Percentiles rank a stretch among this genome's conserved stretches.
Evolutionary conservation across 768 basidiomycete species (phyloP).

Genomic region (Suillus variegatus): DNA sequence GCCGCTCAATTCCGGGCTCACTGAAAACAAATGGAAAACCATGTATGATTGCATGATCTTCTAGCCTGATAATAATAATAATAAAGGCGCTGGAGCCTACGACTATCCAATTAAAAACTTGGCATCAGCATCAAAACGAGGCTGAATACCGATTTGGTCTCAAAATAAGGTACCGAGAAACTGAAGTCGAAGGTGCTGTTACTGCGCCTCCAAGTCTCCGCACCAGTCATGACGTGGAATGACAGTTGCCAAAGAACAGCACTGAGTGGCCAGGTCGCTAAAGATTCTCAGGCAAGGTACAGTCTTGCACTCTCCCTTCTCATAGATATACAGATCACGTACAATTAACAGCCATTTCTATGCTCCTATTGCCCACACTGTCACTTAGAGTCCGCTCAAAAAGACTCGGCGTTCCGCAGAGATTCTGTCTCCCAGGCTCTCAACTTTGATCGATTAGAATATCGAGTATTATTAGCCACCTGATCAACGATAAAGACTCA

Average conservation of each 20-base stretch:
- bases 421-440: conserved; percentile 28
- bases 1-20: conserved; percentile 5
- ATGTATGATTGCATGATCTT: conserved; percentile 7
- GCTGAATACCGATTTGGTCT: conserved; percentile 18
- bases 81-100: conserved; percentile 9
- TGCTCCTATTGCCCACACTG: conserved; percentile 14
- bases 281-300: conserved; percentile 28
- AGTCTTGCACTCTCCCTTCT: conserved; percentile 14
- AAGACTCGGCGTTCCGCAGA: conserved; percentile 14
- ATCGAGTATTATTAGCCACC: conserved; percentile 13
- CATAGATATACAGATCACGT: conserved; percentile 28
- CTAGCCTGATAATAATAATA: conserved; percentile 10
- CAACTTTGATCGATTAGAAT: conserved; percentile 15
- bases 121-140: conserved; percentile 21
- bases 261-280: background rate
- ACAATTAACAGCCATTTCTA: conserved; percentile 15
- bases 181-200: conserved; percentile 18
- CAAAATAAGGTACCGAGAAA: conserved; percentile 19
- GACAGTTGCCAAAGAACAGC: conserved; percentile 13
- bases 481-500: conserved; percentile 22
- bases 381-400: conserved; percentile 11
- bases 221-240: conserved; percentile 14
- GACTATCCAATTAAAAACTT: conserved; percentile 17
- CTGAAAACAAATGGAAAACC: conserved; percentile 1
- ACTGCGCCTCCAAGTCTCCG: conserved; percentile 11